Evolutionary conservation across 495 filamentous ascomycete genomes (phyloP).

Genomic region (Polyplosphaeria fusca): DNA sequence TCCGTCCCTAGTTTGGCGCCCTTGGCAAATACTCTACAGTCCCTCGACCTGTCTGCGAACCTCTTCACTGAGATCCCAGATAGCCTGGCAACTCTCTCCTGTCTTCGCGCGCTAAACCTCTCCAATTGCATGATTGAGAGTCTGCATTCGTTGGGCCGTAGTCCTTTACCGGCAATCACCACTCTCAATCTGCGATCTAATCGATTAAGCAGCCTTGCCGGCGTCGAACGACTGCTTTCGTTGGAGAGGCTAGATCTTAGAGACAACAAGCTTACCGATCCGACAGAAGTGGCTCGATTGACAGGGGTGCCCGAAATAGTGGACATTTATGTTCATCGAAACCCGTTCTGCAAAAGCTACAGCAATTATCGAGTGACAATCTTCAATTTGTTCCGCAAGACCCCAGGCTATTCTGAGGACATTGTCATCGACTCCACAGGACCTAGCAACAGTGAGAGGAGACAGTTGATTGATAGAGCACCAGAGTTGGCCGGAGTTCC

Average conservation of each 20-base stretch:
- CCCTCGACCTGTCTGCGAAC: conserved; percentile 87
- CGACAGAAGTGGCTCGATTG: conserved; percentile 82
- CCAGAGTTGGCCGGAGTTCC: conserved; percentile 71
- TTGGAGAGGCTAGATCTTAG: conserved; percentile 86
- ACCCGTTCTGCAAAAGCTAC: conserved; percentile 87
- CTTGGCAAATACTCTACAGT: conserved; percentile 79
- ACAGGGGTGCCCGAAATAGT: conserved; percentile 86
- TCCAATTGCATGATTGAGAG: conserved; percentile 97
- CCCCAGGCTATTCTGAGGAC: conserved; percentile 86
- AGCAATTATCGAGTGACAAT: conserved; percentile 80
- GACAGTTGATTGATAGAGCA: conserved; percentile 77
- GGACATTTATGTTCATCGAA: conserved; percentile 86
- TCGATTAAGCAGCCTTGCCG: conserved; percentile 80
- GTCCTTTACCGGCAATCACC: conserved; percentile 87
- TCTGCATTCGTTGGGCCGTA: conserved; percentile 78
- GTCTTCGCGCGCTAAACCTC: conserved; percentile 82
- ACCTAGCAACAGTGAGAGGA: conserved; percentile 77
- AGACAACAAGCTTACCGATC: conserved; percentile 87
- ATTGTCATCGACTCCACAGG: conserved; percentile 81
- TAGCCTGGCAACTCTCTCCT: conserved; percentile 73
- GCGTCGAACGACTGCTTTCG: conserved; percentile 82
- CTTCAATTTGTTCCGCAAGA: conserved; percentile 94
- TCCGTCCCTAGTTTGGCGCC: conserved; percentile 70
- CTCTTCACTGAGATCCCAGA: conserved; percentile 89
- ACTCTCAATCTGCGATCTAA: conserved; percentile 90